A percentile compares a stretch with the other conserved stretches of the same genome.
These are phyloP conservation scores for Nothomitra cinnamomea DNA, from an alignment of 2,329 filamentous ascomycete species.

Conservation along the genomic window DNA sequence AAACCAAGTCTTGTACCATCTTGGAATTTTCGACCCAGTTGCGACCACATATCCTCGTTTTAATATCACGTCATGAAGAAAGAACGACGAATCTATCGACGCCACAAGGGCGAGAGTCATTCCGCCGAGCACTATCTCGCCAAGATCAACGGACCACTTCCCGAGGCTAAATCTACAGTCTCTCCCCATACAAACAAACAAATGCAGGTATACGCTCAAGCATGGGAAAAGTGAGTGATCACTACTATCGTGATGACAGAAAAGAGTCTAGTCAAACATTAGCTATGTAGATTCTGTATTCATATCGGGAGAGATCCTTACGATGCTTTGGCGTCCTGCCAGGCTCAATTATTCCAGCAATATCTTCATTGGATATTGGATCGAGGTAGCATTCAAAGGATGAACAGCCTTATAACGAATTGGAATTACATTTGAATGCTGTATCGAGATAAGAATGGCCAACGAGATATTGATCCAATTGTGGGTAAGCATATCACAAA, in stretches of 20 bases:
- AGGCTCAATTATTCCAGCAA: constrained; percentile 2
- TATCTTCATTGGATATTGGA: neutral
- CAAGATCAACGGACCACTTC: constrained; percentile 3
- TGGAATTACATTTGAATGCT: constrained; percentile 1
- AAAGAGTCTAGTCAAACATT: constrained; percentile 1
- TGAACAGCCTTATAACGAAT: neutral
- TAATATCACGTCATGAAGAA: neutral
- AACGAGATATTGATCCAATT: constrained; percentile 2
- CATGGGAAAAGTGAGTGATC: constrained; percentile 2
- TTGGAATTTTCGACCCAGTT: neutral
- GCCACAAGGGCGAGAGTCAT: constrained; percentile 1
- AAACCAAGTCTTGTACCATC: constrained; percentile 3
- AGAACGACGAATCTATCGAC: neutral
- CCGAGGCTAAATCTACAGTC: neutral
- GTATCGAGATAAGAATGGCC: constrained; percentile 2
- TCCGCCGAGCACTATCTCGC: neutral
- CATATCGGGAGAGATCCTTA: constrained; percentile 1
- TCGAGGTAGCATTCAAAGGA: constrained; percentile 1
- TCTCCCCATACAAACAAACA: constrained; percentile 1
- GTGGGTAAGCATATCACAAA: constrained; percentile 1
- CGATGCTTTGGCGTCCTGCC: neutral
- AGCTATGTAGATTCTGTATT: constrained; percentile 3
- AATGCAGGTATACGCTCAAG: neutral
- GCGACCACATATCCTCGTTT: neutral
- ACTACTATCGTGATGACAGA: neutral